Evolutionary conservation across 106 monocot species (phyloP).

Genomic region (Cymbidium sinense): DNA sequence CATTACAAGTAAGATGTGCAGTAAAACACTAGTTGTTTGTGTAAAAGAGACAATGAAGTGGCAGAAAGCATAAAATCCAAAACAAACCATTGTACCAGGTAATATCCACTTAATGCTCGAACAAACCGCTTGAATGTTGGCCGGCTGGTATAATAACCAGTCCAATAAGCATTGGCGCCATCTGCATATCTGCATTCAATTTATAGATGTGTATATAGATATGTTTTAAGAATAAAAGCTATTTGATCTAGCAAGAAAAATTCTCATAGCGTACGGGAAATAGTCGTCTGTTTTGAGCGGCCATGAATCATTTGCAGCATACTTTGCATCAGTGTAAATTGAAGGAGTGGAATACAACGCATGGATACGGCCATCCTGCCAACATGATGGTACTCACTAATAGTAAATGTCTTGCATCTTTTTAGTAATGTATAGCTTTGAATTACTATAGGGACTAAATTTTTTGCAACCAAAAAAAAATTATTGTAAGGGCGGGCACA

Average conservation of each 20-base stretch:
- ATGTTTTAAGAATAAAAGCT: not conserved
- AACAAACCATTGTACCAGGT: slow-evolving; percentile 16
- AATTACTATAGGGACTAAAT: not conserved
- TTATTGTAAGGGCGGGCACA: not conserved
- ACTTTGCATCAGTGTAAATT: slow-evolving; percentile 33
- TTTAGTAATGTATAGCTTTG: not conserved
- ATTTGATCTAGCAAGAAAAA: not conserved
- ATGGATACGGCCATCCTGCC: slow-evolving; percentile 36
- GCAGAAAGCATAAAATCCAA: not conserved
- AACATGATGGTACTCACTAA: not conserved
- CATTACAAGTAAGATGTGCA: not conserved
- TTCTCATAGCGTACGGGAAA: slow-evolving; percentile 25
- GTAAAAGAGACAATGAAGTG: not conserved
- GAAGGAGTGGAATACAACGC: slow-evolving; percentile 40
- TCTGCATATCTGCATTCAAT: slow-evolving; percentile 32
- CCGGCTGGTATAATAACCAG: slow-evolving; percentile 36
- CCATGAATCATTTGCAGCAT: slow-evolving; percentile 33
- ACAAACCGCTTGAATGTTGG: slow-evolving; percentile 34
- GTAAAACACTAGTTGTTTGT: not conserved
- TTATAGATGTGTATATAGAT: not conserved
- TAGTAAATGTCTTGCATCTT: not conserved
- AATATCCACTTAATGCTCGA: slow-evolving; percentile 35
- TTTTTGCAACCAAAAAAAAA: no score
- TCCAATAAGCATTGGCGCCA: slow-evolving; percentile 27
- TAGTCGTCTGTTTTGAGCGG: slow-evolving; percentile 32